Percentiles rank a stretch among this genome's conserved stretches.
These are phyloP conservation scores for Colletotrichum liaoningense DNA, from an alignment of 2,329 filamentous ascomycete species.

Conservation along the genomic window DNA sequence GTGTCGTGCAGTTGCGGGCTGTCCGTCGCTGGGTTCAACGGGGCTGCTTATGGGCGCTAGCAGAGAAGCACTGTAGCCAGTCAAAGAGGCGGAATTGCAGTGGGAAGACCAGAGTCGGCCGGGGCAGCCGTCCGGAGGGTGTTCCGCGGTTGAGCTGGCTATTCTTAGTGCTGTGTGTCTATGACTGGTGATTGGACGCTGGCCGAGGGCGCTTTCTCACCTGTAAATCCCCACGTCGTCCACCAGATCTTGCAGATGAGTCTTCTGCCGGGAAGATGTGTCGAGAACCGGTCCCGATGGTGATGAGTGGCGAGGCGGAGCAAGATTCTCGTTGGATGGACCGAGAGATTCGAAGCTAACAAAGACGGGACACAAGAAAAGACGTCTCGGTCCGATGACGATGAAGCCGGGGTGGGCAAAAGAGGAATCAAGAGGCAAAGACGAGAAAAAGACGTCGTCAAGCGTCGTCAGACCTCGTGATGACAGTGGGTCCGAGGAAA, in stretches of 20 bases:
- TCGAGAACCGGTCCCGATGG: slow-evolving; percentile 11
- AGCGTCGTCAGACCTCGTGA: slow-evolving; percentile 9
- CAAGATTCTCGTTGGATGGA: slow-evolving; percentile 13
- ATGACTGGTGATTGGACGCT: slow-evolving; percentile 43
- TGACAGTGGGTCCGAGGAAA: slow-evolving; percentile 1
- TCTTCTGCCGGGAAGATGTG: slow-evolving; percentile 26
- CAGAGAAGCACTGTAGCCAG: slow-evolving; percentile 19
- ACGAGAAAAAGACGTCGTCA: slow-evolving; percentile 16
- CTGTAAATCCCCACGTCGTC: slow-evolving; percentile 30
- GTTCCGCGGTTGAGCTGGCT: slow-evolving; percentile 34
- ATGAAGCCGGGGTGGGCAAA: background rate
- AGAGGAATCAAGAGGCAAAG: slow-evolving; percentile 31
- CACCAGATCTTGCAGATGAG: slow-evolving; percentile 21
- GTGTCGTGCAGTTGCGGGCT: slow-evolving; percentile 34
- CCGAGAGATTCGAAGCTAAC: background rate
- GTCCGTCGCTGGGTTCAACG: slow-evolving; percentile 27
- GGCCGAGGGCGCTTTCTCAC: slow-evolving; percentile 30
- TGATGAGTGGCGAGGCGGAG: slow-evolving; percentile 26
- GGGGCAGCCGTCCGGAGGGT: slow-evolving; percentile 26
- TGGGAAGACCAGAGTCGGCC: slow-evolving; percentile 1
- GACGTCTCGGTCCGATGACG: slow-evolving; percentile 18
- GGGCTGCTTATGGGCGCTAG: slow-evolving; percentile 33
- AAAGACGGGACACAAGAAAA: background rate
- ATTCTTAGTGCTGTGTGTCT: slow-evolving; percentile 42
- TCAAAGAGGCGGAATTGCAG: background rate